phyloP scores from a whole-genome alignment of 768 basidiomycete species.

The Lepiota brunneoincarnata region DNA sequence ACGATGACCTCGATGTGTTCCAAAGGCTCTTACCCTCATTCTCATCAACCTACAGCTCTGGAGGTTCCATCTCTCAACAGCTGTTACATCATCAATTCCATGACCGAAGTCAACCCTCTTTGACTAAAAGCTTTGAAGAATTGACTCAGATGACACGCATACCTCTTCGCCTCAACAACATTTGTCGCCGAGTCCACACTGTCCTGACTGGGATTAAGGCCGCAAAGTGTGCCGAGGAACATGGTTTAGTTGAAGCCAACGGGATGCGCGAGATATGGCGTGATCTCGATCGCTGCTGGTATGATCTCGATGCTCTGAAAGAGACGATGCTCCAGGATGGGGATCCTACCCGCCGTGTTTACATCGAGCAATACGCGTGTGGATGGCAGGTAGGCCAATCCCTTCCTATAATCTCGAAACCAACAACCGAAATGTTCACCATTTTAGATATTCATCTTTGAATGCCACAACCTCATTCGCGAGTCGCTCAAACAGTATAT shows the following conservation, averaged over 20 bases:
- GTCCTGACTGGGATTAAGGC: slow-evolving; percentile 80
- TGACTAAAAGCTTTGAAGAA: slow-evolving; percentile 1
- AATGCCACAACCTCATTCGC: slow-evolving; percentile 86
- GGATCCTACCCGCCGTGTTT: slow-evolving; percentile 29
- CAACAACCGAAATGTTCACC: slow-evolving; percentile 16
- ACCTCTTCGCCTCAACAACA: slow-evolving; percentile 71
- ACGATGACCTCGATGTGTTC: slow-evolving; percentile 76
- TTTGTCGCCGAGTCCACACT: slow-evolving; percentile 76
- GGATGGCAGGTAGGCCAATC: slow-evolving; percentile 74
- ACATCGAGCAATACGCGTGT: slow-evolving; percentile 64
- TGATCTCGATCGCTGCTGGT: slow-evolving; percentile 77
- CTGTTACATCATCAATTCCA: slow-evolving; percentile 20
- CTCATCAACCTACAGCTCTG: slow-evolving; percentile 23
- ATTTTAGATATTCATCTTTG: slow-evolving; percentile 81
- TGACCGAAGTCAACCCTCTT: neutral
- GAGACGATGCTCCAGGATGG: slow-evolving; percentile 28
- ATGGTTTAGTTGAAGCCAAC: slow-evolving; percentile 56
- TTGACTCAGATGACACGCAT: slow-evolving; percentile 24
- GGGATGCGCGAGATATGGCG: slow-evolving; percentile 83
- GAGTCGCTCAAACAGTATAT: slow-evolving; percentile 69
- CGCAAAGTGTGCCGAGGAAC: slow-evolving; percentile 48
- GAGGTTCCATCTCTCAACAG: slow-evolving; percentile 27
- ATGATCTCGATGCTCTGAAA: slow-evolving; percentile 72
- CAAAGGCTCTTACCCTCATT: slow-evolving; percentile 52
- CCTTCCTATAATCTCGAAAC: slow-evolving; percentile 5